Base-by-base conservation (phyloP, 2,329 filamentous ascomycete species). In the Aspergillus ibericus region DNA sequence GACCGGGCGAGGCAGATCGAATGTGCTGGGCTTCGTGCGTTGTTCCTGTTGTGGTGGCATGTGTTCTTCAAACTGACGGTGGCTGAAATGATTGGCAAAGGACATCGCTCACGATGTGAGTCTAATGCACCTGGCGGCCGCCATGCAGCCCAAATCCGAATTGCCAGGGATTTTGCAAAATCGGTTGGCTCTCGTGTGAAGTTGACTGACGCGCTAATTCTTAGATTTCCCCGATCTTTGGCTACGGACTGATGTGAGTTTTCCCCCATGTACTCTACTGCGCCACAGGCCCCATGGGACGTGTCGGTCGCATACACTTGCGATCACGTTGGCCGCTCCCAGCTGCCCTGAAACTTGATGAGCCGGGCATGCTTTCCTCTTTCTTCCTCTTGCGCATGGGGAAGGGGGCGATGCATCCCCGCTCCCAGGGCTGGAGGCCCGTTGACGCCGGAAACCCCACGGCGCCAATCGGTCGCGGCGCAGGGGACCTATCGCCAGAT, bases 11-110 rank as follows among this genome's bases (percentile, higher is more conserved):
- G 59, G 54, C 66, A 77, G 75, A 61, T 85, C 82, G 51, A 83
- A 80, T 60, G 83, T 83, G 65, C 75, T 86, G 55, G 83, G 84
- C 51, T 85, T 87, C 66, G 83, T 85, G 69, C 77, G 83, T 82
- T 65, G 35, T 56, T 54, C 57, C 44, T 49, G 32, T 55, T 57
- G 38, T 55, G 55, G 40, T 60, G 50, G 53, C 53, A 53, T 58
- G 48, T 57, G 51, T 66, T 62, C 58, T 63, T 63, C 56, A 53
- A 44, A 71, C 66, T 71, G 63, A 70, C 63, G 59, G 72, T 77
- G 75, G 75, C 73, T 73, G 68, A 70, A 75, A 70, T 63, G 72
- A 74, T 75, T 77, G 74, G 74, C 38, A 67, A 60, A 77, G 72
- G 72, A 75, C 60, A 71, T 72, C 59, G 72, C 72, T 62, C 68